These are phyloP conservation scores for Lecanosticta acicola DNA, from an alignment of 2,329 filamentous ascomycete species.

Conservation along the genomic window DNA sequence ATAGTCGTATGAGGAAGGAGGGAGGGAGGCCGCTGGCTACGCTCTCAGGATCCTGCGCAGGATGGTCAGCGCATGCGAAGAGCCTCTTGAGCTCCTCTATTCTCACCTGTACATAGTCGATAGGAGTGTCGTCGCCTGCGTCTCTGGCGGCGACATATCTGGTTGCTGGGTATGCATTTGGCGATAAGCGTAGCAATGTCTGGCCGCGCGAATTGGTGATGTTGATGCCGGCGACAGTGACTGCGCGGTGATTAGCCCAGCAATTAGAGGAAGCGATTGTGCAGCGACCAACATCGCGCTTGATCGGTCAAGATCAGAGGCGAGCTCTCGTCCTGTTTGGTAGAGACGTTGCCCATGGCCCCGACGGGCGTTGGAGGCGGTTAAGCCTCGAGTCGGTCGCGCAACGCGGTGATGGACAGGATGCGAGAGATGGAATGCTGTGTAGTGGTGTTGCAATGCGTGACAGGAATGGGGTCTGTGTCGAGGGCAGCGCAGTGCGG, in stretches of 20 bases:
- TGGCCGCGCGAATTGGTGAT: slow-evolving; percentile 76
- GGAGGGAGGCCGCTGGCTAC: slow-evolving; percentile 44
- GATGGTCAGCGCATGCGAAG: slow-evolving; percentile 6
- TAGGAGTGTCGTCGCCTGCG: slow-evolving; percentile 63
- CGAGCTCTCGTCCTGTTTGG: slow-evolving; percentile 77
- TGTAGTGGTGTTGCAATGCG: slow-evolving; percentile 1
- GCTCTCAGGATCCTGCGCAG: slow-evolving; percentile 67
- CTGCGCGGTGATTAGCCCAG: slow-evolving; percentile 45
- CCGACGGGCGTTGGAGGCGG: slow-evolving; percentile 17
- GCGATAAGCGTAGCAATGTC: slow-evolving; percentile 68
- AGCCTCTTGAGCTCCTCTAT: neutral
- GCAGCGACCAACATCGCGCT: slow-evolving; percentile 66
- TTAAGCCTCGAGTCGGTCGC: slow-evolving; percentile 15
- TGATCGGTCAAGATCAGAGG: slow-evolving; percentile 84
- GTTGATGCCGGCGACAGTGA: slow-evolving; percentile 77
- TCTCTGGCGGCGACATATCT: slow-evolving; percentile 69
- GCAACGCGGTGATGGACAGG: slow-evolving; percentile 17
- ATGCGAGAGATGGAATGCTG: slow-evolving; percentile 8
- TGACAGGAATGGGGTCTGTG: neutral
- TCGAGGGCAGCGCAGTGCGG: neutral
- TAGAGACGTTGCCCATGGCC: slow-evolving; percentile 84
- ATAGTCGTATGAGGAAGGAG: slow-evolving; percentile 77
- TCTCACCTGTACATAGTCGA: slow-evolving; percentile 88
- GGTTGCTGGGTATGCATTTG: slow-evolving; percentile 82
- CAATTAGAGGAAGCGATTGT: slow-evolving; percentile 5